Evolutionary conservation across 805 yeast species (phyloP), one percentile per base, ranked within the genome.

Genomic region (Kregervanrija fluxuum): DNA sequence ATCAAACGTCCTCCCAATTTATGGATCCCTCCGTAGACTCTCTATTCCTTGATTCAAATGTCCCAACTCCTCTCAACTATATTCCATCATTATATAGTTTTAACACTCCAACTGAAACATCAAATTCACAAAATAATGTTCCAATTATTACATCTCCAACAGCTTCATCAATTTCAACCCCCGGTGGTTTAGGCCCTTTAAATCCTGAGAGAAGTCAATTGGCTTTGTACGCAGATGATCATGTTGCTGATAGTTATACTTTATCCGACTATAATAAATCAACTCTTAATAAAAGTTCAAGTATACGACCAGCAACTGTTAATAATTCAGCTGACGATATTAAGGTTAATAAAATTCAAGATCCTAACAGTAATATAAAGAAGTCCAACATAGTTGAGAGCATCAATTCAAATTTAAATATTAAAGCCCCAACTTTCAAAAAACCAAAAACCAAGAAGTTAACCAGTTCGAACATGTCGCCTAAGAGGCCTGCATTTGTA

Each of bases 401-500:
- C 28, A 22, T 22, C 6, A 22, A 22, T 22, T 22, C 28, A 22
- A 22, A 22, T 22, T 22, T 22, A 6, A 22, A 22, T 22, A 22
- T 22, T 22, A 22, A 22, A 22, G 8, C 28, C 28, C 8, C 28
- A 11, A 30, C 45, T 1, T 55, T 57, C 42, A 59, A 56, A 41
- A 59, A 55, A 35, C 57, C 61, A 11, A 59, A 58, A 31, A 47
- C 54, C 10, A 54, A 54, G 43, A 30, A 52, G 41, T 37, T 41
- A 38, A 11, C 43, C 43, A 33, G 33, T n/a, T 37, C 59, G 3
- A 22, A 22, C 28, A 53, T 45, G 3, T 57, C 65, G 10, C 54
- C 57, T n/a, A 83, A 82, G 56, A 69, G 88, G 43, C 95, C 98
- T 1, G 95, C 95, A 0, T 93, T 93, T 67, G 96, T 93, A 9